These are phyloP conservation scores for Suhomyces yuchorum DNA, from an alignment of 1,139 yeast genomes.

Conservation along the genomic window DNA sequence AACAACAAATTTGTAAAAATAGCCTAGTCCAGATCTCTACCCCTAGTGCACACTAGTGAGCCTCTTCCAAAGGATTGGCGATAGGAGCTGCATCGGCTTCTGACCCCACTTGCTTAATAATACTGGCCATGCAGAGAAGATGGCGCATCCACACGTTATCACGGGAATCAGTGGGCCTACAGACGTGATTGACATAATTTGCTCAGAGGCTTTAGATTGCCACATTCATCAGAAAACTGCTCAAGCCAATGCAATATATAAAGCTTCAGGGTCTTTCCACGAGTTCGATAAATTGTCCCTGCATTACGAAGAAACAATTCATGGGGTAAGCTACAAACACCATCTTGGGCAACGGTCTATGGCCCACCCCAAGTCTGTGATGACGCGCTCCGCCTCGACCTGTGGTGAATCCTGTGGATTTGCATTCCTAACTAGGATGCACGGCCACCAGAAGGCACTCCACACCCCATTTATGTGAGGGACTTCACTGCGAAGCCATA, in stretches of 20 bases:
- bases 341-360: too few species aligned
- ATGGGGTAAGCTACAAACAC: not conserved
- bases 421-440: not conserved
- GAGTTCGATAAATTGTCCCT: not conserved
- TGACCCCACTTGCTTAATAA: not conserved
- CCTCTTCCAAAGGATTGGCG: not conserved
- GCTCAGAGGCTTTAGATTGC: constrained; percentile 2
- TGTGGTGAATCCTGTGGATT: not conserved
- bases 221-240: constrained; percentile 1
- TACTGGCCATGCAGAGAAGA: not conserved
- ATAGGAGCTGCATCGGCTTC: not conserved
- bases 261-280: not conserved
- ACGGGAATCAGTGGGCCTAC: not conserved
- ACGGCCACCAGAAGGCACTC: not conserved
- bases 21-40: not conserved
- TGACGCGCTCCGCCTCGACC: not conserved
- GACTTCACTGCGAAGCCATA: too few species aligned
- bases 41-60: not conserved
- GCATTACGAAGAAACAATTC: not conserved
- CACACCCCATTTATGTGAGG: not conserved
- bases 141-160: not conserved
- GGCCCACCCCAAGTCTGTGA: too few species aligned
- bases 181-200: not conserved
- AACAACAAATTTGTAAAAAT: not conserved
- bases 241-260: not conserved